Evolutionary conservation across 1,284 basidiomycete genomes (phyloP), one percentile per base, ranked within the genome.

Genomic region (Stereum hirsutum): DNA sequence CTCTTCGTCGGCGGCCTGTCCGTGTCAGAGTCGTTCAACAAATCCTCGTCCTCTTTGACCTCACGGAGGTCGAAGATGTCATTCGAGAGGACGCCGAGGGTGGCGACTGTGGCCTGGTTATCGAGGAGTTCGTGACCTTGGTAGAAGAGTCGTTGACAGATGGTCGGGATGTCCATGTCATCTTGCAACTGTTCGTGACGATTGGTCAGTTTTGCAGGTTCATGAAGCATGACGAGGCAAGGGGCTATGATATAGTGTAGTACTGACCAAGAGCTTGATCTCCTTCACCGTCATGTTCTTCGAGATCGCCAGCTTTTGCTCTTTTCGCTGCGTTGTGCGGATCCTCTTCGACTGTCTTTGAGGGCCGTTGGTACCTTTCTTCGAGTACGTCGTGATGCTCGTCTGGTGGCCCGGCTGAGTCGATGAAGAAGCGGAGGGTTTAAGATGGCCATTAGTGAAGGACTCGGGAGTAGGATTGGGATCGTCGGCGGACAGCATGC

Each of bases 211-310:
- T 33, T 27, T 23, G 35, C 17, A 15, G 17, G 19, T 15, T 11
- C 28, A n/a, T 30, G 19, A n/a, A 32, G 15, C 35, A 19, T 14
- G 5, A 21, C 35, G 15, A 23, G 14, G 24, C 27, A 15, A 20
- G 2, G 20, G 21, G 20, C 19, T 27, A 14, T 21, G 14, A 27
- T 26, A 25, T 39, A 37, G 25, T 21, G 15, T 17, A 25, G 31
- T 30, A 56, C 74, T 43, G 45, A 88, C 86, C 68, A 73, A 66
- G 41, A 84, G 57, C 57, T 88, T 89, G 51, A 90, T 74, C 8
- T 87, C 83, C 55, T 82, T 88, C 43, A 90, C 68, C 0, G 80
- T 78, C 51, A 74, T 86, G 15, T 62, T 58, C 56, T 83, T 87
- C 31, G 65, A 68, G 37, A 89, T 69, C 11, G 59, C 69, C 39